A percentile compares a stretch with the other conserved stretches of the same genome.
Conservation (phyloP, 2,329 filamentous ascomycete species). For the Cladosporium sp. region DNA sequence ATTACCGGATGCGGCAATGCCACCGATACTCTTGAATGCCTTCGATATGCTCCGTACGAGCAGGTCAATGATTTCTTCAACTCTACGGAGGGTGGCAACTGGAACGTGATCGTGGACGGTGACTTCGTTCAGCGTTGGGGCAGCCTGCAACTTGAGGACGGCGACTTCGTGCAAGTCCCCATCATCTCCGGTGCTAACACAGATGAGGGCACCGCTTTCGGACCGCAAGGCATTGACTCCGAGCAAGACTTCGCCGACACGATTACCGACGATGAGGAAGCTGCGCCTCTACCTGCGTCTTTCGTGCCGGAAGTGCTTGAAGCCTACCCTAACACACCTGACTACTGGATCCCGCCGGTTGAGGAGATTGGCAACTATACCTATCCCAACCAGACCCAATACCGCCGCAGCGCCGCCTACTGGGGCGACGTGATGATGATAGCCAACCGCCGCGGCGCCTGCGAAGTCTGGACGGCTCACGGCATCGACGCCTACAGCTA, state of each 20-base stretch:
- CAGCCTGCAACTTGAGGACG: constrained; percentile 51
- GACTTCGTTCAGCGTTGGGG: constrained; percentile 53
- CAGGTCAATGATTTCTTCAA: constrained; percentile 29
- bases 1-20: constrained; percentile 56
- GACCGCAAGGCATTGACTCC: constrained; percentile 52
- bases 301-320: constrained; percentile 32
- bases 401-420: constrained; percentile 53
- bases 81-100: constrained; percentile 27
- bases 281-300: constrained; percentile 29
- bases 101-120: constrained; percentile 49
- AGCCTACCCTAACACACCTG: constrained; percentile 52
- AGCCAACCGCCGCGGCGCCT: constrained; percentile 51
- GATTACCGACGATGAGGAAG: constrained; percentile 29
- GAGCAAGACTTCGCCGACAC: constrained; percentile 27
- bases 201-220: constrained; percentile 61
- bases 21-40: constrained; percentile 59
- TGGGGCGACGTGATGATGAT: constrained; percentile 54
- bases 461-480: constrained; percentile 47
- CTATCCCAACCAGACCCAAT: constrained; percentile 42
- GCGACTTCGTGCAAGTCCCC: constrained; percentile 57
- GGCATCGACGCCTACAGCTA: constrained; percentile 56
- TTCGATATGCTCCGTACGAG: constrained; percentile 47
- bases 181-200: constrained; percentile 61
- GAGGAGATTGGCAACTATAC: constrained; percentile 35
- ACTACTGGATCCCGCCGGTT: constrained; percentile 44